Percentiles rank a stretch among this genome's conserved stretches.
These are phyloP conservation scores for Verticillium tricorpus DNA, from an alignment of 2,329 filamentous ascomycete genomes.

Conservation along the genomic window DNA sequence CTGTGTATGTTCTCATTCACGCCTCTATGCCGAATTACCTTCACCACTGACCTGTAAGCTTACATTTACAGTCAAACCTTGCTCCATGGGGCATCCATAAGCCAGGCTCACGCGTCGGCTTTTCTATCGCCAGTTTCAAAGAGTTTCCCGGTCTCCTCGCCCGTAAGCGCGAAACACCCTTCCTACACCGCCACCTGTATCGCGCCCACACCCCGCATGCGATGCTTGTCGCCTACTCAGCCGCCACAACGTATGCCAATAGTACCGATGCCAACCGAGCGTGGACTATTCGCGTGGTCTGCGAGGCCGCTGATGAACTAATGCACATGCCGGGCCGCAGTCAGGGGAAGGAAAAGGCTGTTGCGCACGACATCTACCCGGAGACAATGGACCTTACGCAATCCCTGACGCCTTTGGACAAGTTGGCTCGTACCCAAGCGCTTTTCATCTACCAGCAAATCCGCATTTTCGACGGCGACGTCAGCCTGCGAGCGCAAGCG, in stretches of 20 bases:
- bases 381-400: background rate
- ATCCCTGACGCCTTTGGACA: slow-evolving; percentile 24
- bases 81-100: slow-evolving; percentile 26
- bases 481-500: slow-evolving; percentile 31
- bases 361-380: background rate
- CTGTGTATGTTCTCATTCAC: background rate
- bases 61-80: background rate
- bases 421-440: slow-evolving; percentile 38
- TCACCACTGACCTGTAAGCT: background rate
- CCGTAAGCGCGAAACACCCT: slow-evolving; percentile 30
- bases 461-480: slow-evolving; percentile 38
- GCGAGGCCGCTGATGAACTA: slow-evolving; percentile 31
- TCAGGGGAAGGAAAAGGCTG: slow-evolving; percentile 2
- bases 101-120: slow-evolving; percentile 27
- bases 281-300: slow-evolving; percentile 33
- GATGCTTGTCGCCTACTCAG: slow-evolving; percentile 34
- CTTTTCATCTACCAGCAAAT: slow-evolving; percentile 36
- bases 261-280: slow-evolving; percentile 30
- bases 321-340: slow-evolving; percentile 25
- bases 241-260: slow-evolving; percentile 31
- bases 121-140: slow-evolving; percentile 25
- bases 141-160: slow-evolving; percentile 29
- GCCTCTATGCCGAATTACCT: background rate
- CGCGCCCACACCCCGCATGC: slow-evolving; percentile 29
- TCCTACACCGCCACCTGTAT: slow-evolving; percentile 39